Percentiles rank a stretch among this genome's conserved stretches.
Conservation (phyloP, 805 yeast species). For the Metschnikowia lochheadii region DNA sequence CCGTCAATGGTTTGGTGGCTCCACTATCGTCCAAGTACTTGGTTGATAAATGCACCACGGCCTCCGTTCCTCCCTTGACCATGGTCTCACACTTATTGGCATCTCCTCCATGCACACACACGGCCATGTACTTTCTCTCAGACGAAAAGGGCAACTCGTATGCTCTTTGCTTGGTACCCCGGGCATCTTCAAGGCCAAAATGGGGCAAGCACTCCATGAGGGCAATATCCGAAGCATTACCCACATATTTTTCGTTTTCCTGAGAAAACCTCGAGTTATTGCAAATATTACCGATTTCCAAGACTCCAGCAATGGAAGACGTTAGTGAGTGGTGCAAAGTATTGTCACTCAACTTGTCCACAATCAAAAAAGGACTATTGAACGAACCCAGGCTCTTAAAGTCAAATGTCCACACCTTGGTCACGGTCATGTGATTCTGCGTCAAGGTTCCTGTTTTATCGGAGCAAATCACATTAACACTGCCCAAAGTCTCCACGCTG, state of each 20-base stretch:
- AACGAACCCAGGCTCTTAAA: conserved; percentile 37
- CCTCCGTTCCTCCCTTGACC: conserved; percentile 91
- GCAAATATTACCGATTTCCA: conserved; percentile 69
- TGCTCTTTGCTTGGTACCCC: conserved; percentile 55
- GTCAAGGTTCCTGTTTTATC: conserved; percentile 92
- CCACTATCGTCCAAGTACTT: conserved; percentile 58
- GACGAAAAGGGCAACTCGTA: conserved; percentile 86
- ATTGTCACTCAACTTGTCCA: conserved; percentile 46
- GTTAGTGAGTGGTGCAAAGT: conserved; percentile 44
- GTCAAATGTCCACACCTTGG: conserved; percentile 75
- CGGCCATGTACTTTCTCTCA: conserved; percentile 86
- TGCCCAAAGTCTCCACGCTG: conserved; percentile 91
- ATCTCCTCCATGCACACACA: conserved; percentile 58
- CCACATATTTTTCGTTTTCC: conserved; percentile 69
- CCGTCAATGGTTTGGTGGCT: conserved; percentile 53
- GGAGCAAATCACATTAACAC: conserved; percentile 88
- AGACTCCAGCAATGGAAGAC: conserved; percentile 49
- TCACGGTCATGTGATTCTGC: conserved; percentile 86
- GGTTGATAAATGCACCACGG: conserved; percentile 57
- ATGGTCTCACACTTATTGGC: conserved; percentile 52
- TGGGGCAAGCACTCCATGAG: conserved; percentile 67
- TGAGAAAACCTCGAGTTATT: conserved; percentile 68
- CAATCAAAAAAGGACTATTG: conserved; percentile 38
- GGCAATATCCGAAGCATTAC: conserved; percentile 95
- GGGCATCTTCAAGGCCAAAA: conserved; percentile 68